Conservation (phyloP, 345 rosid genomes). For the Acer saccharum region DNA sequence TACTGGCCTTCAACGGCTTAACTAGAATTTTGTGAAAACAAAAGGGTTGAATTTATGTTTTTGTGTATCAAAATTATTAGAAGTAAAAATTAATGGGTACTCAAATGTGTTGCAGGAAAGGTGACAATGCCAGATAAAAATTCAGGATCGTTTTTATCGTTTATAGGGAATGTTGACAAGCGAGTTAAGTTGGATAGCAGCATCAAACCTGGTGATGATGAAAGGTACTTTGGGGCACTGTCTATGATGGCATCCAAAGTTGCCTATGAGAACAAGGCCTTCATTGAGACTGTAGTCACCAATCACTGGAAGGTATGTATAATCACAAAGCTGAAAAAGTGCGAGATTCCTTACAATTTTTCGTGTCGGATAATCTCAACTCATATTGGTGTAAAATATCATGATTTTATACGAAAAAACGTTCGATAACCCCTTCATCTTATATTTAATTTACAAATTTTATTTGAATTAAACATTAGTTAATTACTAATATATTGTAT, state of each 20-base stretch:
- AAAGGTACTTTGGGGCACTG: constrained; percentile 48
- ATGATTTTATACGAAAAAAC: no score
- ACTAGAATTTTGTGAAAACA: no score
- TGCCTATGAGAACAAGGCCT: constrained; percentile 65
- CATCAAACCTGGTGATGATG: constrained; percentile 36
- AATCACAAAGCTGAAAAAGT: no score
- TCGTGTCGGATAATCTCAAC: no score
- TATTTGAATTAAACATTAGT: not conserved
- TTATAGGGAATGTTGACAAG: constrained; percentile 45
- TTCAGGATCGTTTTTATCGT: constrained; percentile 48
- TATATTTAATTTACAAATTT: not conserved
- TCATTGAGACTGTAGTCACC: constrained; percentile 37
- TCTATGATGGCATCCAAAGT: constrained; percentile 70
- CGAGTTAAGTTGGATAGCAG: constrained; percentile 49
- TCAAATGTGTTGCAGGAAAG: constrained; percentile 37
- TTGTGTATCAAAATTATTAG: not conserved
- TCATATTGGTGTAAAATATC: no score
- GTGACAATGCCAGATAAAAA: constrained; percentile 41
- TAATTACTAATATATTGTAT: no score
- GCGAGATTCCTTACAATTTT: no score
- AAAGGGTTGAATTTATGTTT: not conserved
- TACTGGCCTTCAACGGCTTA: no score
- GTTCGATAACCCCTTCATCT: not conserved
- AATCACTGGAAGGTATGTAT: constrained; percentile 57
- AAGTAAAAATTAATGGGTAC: not conserved